These are phyloP conservation scores for Hortaea sp. DNA, from an alignment of 2,329 filamentous ascomycete species.

Conservation along the genomic window DNA sequence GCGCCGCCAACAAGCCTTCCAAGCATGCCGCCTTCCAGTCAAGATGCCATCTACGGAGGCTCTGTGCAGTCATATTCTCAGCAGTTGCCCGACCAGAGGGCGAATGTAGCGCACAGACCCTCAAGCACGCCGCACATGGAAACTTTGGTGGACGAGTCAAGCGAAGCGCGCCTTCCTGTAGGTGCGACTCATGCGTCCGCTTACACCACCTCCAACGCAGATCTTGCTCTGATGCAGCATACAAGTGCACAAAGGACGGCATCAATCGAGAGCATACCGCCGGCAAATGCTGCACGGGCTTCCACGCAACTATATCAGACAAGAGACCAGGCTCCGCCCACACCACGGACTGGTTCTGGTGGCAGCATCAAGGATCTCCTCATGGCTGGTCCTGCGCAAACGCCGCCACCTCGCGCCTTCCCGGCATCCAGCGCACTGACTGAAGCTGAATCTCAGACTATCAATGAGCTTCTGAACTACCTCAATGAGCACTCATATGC, in stretches of 20 bases:
- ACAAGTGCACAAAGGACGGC: too few species aligned
- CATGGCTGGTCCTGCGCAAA: conserved; percentile 37
- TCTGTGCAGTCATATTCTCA: not conserved
- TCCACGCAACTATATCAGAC: not conserved
- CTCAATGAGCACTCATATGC: conserved; percentile 39
- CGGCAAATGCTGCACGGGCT: too few species aligned
- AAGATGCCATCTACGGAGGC: too few species aligned
- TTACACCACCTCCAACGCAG: conserved; percentile 17
- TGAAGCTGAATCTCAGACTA: conserved; percentile 32
- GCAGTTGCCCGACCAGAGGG: conserved; percentile 9
- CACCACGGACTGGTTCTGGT: not conserved
- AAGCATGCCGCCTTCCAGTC: not conserved
- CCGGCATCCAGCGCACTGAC: conserved; percentile 31
- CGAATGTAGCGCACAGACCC: conserved; percentile 25
- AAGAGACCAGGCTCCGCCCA: not conserved
- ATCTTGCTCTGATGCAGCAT: conserved; percentile 27
- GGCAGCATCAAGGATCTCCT: conserved; percentile 30
- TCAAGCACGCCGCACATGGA: conserved; percentile 39
- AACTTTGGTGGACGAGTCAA: conserved; percentile 33
- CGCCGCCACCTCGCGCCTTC: conserved; percentile 33
- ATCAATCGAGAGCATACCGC: too few species aligned
- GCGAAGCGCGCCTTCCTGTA: not conserved
- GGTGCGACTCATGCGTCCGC: not conserved
- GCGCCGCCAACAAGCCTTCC: conserved; percentile 15
- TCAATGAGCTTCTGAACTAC: conserved; percentile 34